These are phyloP conservation scores for Tuber melanosporum DNA, from an alignment of 495 filamentous ascomycete genomes.

Conservation along the genomic window DNA sequence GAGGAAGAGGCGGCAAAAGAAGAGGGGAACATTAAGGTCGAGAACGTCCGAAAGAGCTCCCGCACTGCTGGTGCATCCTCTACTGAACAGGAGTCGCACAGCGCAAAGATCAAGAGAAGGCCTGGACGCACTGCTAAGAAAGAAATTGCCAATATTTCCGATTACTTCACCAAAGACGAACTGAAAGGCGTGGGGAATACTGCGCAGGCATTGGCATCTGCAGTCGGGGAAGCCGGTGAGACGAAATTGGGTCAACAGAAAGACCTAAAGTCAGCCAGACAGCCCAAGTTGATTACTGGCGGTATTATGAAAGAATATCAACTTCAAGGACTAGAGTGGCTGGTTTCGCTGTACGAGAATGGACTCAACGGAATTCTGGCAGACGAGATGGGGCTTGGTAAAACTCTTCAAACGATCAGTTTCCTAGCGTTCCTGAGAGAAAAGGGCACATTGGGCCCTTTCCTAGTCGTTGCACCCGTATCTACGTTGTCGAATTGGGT, in stretches of 20 bases:
- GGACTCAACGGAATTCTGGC: slow-evolving; percentile 91
- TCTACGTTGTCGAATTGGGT: slow-evolving; percentile 95
- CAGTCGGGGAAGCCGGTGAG: slow-evolving; percentile 16
- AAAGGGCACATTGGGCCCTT: slow-evolving; percentile 77
- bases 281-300: slow-evolving; percentile 76
- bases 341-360: slow-evolving; percentile 79
- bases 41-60: slow-evolving; percentile 17
- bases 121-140: slow-evolving; percentile 14
- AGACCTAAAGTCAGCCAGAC: slow-evolving; percentile 68
- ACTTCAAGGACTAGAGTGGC: slow-evolving; percentile 88
- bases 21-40: slow-evolving; percentile 5
- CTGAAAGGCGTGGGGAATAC: slow-evolving; percentile 26
- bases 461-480: slow-evolving; percentile 80
- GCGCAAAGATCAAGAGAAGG: slow-evolving; percentile 11
- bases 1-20: slow-evolving; percentile 1
- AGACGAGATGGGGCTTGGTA: slow-evolving; percentile 96
- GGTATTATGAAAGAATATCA: slow-evolving; percentile 93
- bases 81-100: slow-evolving; percentile 6
- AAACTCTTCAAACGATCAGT: slow-evolving; percentile 90
- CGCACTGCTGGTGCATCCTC: slow-evolving; percentile 8
- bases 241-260: slow-evolving; percentile 59
- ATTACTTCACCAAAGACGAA: slow-evolving; percentile 35
- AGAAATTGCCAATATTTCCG: slow-evolving; percentile 19
- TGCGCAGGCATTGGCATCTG: slow-evolving; percentile 33
- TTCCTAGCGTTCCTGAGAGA: slow-evolving; percentile 84